phyloP scores from a whole-genome alignment of 2,329 filamentous ascomycete genomes.

The Gnomoniopsis smithogilvyi region DNA sequence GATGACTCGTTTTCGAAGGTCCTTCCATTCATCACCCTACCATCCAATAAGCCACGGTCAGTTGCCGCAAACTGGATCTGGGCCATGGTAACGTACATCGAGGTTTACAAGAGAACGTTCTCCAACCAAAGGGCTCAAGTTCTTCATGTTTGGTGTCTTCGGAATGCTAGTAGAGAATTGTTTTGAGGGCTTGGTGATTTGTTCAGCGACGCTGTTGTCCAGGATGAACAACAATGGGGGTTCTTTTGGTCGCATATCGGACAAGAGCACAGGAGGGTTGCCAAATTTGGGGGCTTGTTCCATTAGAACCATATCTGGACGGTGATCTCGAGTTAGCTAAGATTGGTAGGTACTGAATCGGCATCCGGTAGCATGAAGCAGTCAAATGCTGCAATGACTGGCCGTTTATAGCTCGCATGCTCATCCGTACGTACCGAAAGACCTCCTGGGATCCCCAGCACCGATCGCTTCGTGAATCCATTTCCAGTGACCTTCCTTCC shows the following conservation, averaged over 20 bases:
- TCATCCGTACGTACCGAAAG: not conserved
- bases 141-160: conserved; percentile 28
- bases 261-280: conserved; percentile 30
- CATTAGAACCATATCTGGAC: not conserved
- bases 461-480: not conserved
- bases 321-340: not conserved
- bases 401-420: too few relatives aligned
- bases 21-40: conserved; percentile 29
- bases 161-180: conserved; percentile 28
- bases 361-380: too few relatives aligned
- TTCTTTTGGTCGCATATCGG: conserved; percentile 32
- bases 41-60: not conserved
- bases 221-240: conserved; percentile 30
- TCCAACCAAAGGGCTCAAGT: conserved; percentile 13
- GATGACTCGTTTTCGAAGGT: conserved; percentile 32
- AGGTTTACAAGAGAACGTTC: conserved; percentile 16
- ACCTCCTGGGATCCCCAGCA: not conserved
- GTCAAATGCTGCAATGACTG: too few relatives aligned
- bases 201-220: conserved; percentile 34
- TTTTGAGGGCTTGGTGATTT: conserved; percentile 30
- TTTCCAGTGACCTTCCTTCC: not conserved
- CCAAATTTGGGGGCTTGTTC: conserved; percentile 14
- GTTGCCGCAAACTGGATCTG: too few relatives aligned
- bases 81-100: not conserved
- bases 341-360: too few relatives aligned